These are phyloP conservation scores for Neofusicoccum ribis DNA, from an alignment of 2,329 filamentous ascomycete species.

Conservation along the genomic window DNA sequence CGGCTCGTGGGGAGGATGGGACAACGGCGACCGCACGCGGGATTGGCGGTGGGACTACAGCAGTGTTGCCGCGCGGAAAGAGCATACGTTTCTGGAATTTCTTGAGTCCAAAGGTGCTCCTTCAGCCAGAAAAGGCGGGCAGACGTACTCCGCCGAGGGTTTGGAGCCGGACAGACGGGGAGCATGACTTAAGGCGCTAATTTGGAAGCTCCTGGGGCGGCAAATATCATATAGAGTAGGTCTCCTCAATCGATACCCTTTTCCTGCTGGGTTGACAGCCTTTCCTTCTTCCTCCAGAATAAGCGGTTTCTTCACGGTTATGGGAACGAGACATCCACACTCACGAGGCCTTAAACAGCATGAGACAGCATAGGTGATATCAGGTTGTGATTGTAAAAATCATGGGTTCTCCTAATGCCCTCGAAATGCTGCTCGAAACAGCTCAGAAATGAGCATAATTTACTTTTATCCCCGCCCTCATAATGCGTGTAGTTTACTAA, in stretches of 20 bases:
- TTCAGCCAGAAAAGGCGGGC: too few species aligned
- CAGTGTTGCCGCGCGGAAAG: too few species aligned
- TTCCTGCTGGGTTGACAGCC: neutral
- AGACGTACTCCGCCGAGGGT: too few species aligned
- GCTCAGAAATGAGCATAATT: neutral
- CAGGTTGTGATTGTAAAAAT: too few species aligned
- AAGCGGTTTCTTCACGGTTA: neutral
- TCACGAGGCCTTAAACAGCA: neutral
- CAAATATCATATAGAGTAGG: slow-evolving; percentile 5
- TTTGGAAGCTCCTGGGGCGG: neutral
- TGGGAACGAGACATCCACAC: neutral
- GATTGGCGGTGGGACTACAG: too few species aligned
- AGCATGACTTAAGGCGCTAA: neutral
- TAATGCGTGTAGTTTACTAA: neutral
- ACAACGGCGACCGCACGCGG: too few species aligned
- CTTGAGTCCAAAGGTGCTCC: too few species aligned
- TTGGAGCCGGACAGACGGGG: neutral
- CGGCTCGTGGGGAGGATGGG: slow-evolving; percentile 2
- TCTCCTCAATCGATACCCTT: slow-evolving; percentile 7
- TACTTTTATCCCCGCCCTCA: neutral
- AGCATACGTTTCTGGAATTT: too few species aligned
- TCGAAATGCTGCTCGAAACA: too few species aligned
- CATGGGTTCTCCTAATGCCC: too few species aligned
- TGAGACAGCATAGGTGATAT: neutral
- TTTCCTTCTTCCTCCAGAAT: neutral